Evolutionary conservation across 192 early-diverging fungal genomes (phyloP), one percentile per base, ranked within the genome.

Genomic region (Podila epigama): DNA sequence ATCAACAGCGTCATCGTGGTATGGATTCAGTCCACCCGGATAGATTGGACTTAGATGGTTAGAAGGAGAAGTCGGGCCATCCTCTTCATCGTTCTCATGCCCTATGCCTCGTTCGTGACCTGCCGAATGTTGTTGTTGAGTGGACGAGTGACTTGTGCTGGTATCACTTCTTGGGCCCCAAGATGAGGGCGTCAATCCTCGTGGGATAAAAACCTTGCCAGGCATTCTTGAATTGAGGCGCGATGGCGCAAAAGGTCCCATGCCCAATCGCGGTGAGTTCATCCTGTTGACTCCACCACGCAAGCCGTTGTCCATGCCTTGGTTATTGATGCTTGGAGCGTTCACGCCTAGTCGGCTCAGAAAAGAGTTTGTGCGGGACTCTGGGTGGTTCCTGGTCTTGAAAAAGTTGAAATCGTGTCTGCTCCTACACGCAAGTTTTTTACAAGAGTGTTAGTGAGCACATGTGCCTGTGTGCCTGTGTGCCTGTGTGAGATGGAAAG

Each of bases 1-100:
- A 40, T 82, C 81, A 9, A 70, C 61, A 15, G 72, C 61, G 52
- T 82, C 81, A 12, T 69, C 70, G 52, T 82, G 73, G 40, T 77
- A 77, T 2, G 73, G 73, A 48, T 77, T 77, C 25, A 57, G 29
- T 27, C 73, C 73, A 22, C 73, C 66, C 27, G 73, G 50, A 22
- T 77, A 77, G 34, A 77, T 68, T 2, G 72, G 60, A 51, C 65
- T 75, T 8, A 63, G 65, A 9, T 57, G 37, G 29, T 50, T 56
- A 0, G 70, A 59, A 10, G 13, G 15, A 25, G 69, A 36, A 5
- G 51, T 60, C 15, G 32, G 7, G 3, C 29, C 60, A 63, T 55
- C 11, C 1, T 56, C 51, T 44, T 28, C 33, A 31, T 39, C 50
- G 1, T 66, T 54, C 16, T 32, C 22, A 62, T 42, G 63, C 4